Evolutionary conservation across 2,329 filamentous ascomycete species (phyloP), one percentile per base, ranked within the genome.

Genomic region (Colletotrichum sp.): DNA sequence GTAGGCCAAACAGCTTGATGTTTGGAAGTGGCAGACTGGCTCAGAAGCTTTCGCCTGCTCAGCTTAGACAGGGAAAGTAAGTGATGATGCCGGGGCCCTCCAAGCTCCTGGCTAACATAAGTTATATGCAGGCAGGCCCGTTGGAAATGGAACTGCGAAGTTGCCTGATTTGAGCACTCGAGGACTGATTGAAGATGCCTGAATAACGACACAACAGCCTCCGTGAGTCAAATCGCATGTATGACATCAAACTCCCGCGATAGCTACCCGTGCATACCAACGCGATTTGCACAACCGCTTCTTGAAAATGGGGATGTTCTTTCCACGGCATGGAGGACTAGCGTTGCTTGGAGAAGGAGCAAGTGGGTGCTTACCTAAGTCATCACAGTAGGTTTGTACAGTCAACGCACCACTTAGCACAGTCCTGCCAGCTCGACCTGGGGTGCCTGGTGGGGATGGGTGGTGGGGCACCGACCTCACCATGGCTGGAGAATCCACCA

Each of bases 381-480:
- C 44, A 12, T 8, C 3, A 52, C 44, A 22, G 44, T 13, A 9
- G 13, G 44, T 22, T 48, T 1, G 8, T 25, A 66, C 63, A 59
- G 70, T 72, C 25, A 55, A 16, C 16, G 3, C 4, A 5, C 55
- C 72, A 72, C 68, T 75, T n/a, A 5, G 15, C 52, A 72, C 73
- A 19, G 74, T 15, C 64, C 25, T 52, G 44, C n/a, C 68, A 34
- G 34, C 68, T 32, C 48, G 59, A n/a, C 28, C 39, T 48, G 59
- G 19, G 71, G 34, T 61, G 48, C 28, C 52, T 75, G 52, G 74
- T 76, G 74, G 74, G 74, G 70, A 71, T 69, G 36, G 13, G 27
- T 74, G 64, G 74, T 76, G 74, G 74, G 74, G 71, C 74, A 74
- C 70, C 65, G 70, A 76, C 74, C 74, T 76, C 64, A 68, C 73